A percentile compares a stretch with the other conserved stretches of the same genome.
These are phyloP conservation scores for Blakeslea trispora DNA, from an alignment of 371 early-diverging fungal genomes.

Conservation along the genomic window DNA sequence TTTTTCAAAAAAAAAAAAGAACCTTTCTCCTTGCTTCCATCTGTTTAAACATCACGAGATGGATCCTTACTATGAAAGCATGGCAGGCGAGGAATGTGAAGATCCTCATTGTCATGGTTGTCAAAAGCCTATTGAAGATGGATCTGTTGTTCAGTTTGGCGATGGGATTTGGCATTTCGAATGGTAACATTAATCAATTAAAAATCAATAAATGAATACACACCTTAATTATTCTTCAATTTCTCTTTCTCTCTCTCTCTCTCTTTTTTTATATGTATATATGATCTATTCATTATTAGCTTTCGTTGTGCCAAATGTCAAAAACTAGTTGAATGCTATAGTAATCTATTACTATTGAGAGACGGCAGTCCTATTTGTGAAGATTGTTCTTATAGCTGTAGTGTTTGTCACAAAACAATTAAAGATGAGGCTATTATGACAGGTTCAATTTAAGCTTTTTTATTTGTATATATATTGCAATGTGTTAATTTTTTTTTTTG, in stretches of 20 bases:
- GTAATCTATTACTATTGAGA: constrained; percentile 76
- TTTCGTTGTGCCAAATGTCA: constrained; percentile 81
- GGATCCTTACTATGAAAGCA: constrained; percentile 30
- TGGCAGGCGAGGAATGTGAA: constrained; percentile 42
- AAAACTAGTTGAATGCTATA: constrained; percentile 76
- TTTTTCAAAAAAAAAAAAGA: background rate
- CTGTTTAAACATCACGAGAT: constrained; percentile 9
- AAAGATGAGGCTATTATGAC: constrained; percentile 90
- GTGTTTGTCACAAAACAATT: constrained; percentile 78
- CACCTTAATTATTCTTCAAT: constrained; percentile 6
- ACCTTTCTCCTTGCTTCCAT: constrained; percentile 1
- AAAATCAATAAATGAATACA: background rate
- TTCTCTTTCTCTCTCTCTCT: too few species aligned
- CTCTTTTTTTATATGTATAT: too few species aligned
- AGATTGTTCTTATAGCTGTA: constrained; percentile 86
- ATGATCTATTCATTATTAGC: too few species aligned
- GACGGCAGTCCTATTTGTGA: constrained; percentile 87
- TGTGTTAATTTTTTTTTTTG: constrained; percentile 5
- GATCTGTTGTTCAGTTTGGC: constrained; percentile 83
- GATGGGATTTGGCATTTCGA: constrained; percentile 74
- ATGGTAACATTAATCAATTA: constrained; percentile 42
- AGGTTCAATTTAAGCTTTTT: constrained; percentile 37
- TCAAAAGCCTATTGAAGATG: constrained; percentile 72
- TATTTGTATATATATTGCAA: too few species aligned
- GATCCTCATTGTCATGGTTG: constrained; percentile 79